phyloP scores from a whole-genome alignment of 768 basidiomycete species.

The Leccinum rimulosum region DNA sequence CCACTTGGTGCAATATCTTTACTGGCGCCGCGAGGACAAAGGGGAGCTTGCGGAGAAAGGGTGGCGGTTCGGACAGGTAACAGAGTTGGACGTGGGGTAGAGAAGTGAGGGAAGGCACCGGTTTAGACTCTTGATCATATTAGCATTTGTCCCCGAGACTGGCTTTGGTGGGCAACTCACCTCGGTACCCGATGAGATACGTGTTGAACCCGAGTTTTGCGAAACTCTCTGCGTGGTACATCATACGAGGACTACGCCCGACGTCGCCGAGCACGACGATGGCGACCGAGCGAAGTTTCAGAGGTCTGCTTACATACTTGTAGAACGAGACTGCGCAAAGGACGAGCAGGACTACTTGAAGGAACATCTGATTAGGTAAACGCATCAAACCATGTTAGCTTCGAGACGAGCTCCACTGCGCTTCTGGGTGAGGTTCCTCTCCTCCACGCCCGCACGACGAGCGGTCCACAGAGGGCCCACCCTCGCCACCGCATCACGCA shows the following conservation, averaged over 20 bases:
- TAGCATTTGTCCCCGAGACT: too few species aligned
- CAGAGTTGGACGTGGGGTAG: slow-evolving; percentile 61
- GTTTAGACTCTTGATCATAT: slow-evolving; percentile 60
- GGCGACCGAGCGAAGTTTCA: slow-evolving; percentile 65
- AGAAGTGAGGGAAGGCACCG: slow-evolving; percentile 68
- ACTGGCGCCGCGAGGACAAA: slow-evolving; percentile 75
- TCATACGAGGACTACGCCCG: slow-evolving; percentile 95
- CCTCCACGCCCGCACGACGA: slow-evolving; percentile 18
- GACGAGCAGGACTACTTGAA: slow-evolving; percentile 12
- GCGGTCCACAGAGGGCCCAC: slow-evolving; percentile 31
- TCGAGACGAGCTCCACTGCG: slow-evolving; percentile 13
- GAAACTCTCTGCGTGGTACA: slow-evolving; percentile 97
- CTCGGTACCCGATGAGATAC: slow-evolving; percentile 81
- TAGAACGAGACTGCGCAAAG: slow-evolving; percentile 12
- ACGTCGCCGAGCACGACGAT: slow-evolving; percentile 95
- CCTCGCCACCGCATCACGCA: slow-evolving; percentile 34
- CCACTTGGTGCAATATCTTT: slow-evolving; percentile 73
- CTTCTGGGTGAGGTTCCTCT: slow-evolving; percentile 23
- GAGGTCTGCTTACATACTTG: slow-evolving; percentile 19
- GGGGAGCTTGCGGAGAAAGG: slow-evolving; percentile 50
- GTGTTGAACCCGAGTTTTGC: slow-evolving; percentile 76
- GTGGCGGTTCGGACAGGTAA: slow-evolving; percentile 66
- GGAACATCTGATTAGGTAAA: slow-evolving; percentile 6
- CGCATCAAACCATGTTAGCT: slow-evolving; percentile 11
- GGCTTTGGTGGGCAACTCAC: slow-evolving; percentile 41